Evolutionary conservation across 768 basidiomycete genomes (phyloP).

Genomic region (Lactarius akahatsu): DNA sequence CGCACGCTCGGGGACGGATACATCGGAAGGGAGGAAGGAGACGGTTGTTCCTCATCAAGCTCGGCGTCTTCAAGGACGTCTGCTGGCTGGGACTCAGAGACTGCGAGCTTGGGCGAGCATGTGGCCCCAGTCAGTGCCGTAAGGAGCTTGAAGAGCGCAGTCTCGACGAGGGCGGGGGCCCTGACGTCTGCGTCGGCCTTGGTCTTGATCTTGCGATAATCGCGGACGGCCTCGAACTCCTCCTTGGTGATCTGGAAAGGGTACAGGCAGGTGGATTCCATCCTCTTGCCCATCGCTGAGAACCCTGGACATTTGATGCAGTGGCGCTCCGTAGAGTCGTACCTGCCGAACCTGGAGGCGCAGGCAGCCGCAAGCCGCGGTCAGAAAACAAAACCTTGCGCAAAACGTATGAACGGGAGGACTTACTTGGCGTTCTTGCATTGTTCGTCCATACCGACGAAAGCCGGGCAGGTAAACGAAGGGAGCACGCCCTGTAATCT

Average conservation of each 20-base stretch:
- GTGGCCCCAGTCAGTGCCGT: background rate
- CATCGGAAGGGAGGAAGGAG: background rate
- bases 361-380: background rate
- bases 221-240: background rate
- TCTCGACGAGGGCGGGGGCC: background rate
- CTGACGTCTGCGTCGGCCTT: background rate
- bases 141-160: background rate
- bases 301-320: constrained; percentile 3
- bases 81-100: background rate
- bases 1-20: background rate
- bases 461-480: constrained; percentile 4
- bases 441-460: background rate
- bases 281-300: fast-evolving
- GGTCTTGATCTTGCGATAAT: background rate
- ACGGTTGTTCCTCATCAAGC: background rate
- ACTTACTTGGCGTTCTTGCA: constrained; percentile 16
- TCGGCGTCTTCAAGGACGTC: background rate
- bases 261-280: too few relatives aligned
- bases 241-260: background rate
- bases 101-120: background rate
- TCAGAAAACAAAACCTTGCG: background rate
- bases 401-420: background rate
- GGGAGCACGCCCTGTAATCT: background rate
- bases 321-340: constrained; percentile 15
- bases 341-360: constrained; percentile 10